phyloP scores from a whole-genome alignment of 164 flowering plant species.

The Tetracentron sinense region DNA sequence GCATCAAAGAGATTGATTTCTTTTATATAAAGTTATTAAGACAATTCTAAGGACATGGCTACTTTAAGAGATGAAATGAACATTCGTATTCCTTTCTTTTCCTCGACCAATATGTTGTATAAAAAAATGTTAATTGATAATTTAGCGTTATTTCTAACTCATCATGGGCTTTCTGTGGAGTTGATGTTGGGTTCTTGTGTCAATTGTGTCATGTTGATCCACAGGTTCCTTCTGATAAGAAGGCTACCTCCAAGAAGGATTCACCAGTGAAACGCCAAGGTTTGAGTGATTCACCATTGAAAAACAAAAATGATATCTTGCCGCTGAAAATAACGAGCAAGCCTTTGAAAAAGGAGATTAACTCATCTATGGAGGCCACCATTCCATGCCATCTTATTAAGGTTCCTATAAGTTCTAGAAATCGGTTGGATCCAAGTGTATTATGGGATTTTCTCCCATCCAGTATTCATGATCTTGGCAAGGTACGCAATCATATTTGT shows the following conservation, averaged over 20 bases:
- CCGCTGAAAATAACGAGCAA: conserved; percentile 18
- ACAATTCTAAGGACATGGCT: not conserved
- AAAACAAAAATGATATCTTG: conserved; percentile 23
- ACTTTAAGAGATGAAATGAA: not conserved
- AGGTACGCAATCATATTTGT: conserved; percentile 27
- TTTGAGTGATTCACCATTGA: conserved; percentile 22
- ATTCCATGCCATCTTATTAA: conserved; percentile 28
- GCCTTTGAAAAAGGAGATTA: conserved; percentile 20
- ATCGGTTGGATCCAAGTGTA: conserved; percentile 22
- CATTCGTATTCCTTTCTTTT: too few species aligned
- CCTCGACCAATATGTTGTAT: not conserved
- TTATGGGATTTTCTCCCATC: conserved; percentile 42
- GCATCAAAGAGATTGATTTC: too few species aligned
- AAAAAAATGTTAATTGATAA: not conserved
- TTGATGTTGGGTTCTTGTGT: not conserved
- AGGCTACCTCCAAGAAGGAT: conserved; percentile 22
- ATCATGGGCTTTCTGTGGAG: not conserved
- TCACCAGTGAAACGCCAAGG: conserved; percentile 16
- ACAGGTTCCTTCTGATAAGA: conserved; percentile 30
- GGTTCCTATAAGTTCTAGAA: conserved; percentile 28
- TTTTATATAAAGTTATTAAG: too few species aligned
- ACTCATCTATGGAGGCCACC: conserved; percentile 19
- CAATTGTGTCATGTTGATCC: conserved; percentile 1
- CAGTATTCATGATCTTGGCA: conserved; percentile 38
- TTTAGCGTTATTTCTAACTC: not conserved